Conservation (phyloP, 108 stramenopile genomes). For the Discostella pseudostelligera region DNA sequence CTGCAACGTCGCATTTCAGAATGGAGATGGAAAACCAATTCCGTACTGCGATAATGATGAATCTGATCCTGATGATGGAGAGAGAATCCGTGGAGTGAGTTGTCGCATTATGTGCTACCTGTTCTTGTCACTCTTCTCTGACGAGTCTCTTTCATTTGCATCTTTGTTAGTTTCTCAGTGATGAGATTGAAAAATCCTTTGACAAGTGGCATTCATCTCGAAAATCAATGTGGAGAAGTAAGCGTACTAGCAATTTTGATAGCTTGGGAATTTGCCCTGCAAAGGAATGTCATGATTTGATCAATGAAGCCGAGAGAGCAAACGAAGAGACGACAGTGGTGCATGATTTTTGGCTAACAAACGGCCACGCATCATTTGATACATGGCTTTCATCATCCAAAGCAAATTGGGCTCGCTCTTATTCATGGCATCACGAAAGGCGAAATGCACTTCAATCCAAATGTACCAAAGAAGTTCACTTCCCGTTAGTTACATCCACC, state of each 20-base stretch:
- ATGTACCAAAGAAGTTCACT: conserved; percentile 64
- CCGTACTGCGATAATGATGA: conserved; percentile 52
- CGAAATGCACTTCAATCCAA: conserved; percentile 54
- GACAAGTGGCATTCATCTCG: conserved; percentile 49
- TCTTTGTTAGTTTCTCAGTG: conserved; percentile 8
- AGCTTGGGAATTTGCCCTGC: not conserved
- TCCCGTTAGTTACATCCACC: conserved; percentile 22
- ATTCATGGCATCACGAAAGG: conserved; percentile 62
- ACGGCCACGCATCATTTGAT: conserved; percentile 57
- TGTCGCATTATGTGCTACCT: conserved; percentile 4
- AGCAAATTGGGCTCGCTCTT: conserved; percentile 56
- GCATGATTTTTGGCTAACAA: conserved; percentile 67
- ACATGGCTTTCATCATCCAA: conserved; percentile 53
- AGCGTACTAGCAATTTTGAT: not conserved
- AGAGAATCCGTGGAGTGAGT: conserved; percentile 8
- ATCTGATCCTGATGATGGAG: conserved; percentile 53
- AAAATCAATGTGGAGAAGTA: conserved; percentile 53
- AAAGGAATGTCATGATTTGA: not conserved
- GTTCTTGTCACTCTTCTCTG: conserved; percentile 23
- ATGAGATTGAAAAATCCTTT: conserved; percentile 33
- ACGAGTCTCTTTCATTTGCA: too few relatives aligned
- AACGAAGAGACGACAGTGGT: conserved; percentile 18
- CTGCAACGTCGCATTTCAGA: conserved; percentile 22
- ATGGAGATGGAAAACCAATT: conserved; percentile 27
- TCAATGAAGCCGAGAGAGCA: conserved; percentile 12